Base-by-base conservation (phyloP, 2,329 filamentous ascomycete genomes). In the Botryotinia convoluta region DNA sequence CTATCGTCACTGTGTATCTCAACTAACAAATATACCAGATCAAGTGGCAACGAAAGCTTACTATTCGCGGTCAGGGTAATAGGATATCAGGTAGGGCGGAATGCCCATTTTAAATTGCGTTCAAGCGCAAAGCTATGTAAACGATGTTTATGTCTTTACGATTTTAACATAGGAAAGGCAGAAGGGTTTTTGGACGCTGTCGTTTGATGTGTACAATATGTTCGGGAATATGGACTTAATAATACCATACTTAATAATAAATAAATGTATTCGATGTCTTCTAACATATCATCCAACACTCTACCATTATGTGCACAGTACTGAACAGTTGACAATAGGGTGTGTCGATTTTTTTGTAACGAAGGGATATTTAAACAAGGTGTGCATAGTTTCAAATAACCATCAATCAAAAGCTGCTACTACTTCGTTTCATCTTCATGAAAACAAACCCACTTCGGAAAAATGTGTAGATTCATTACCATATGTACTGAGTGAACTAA, bases 91-190 rank as follows among this genome's bases (percentile, higher is more conserved):
- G 22, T 32, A 16, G 12, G 5, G n/a, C 20, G 10, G 37, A 22
- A 32, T 26, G 37, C 10, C n/a, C 39, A 7, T 69, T 57, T 26
- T 16, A n/a, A 42, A 8, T 57, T 57, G 64, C 4, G 35, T 69
- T 57, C 16, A 26, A 35, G 37, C n/a, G 48, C 29, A 42, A 20
- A 26, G 37, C 37, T 32, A 39, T 69, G 48, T 29, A 68, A 32
- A 59, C 54, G 65, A 69, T 69, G n/a, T 57, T 69, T 57, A 57
- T 68, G 18, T 57, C 35, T 57, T 68, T 57, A 68, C 8, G 35
- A 7, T 57, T 68, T 26, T 68, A n/a, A 57, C n/a, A 6, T 37
- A 32, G 9, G 64, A 9, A 57, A 35, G 48, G n/a, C 18, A 18
- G 44, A 29, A 37, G 64, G 35, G 35, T 29, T 9, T 37, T 67